A percentile compares a stretch with the other conserved stretches of the same genome.
Evolutionary conservation across 2,329 filamentous ascomycete genomes (phyloP).

Genomic region (Ambrosiella xylebori): DNA sequence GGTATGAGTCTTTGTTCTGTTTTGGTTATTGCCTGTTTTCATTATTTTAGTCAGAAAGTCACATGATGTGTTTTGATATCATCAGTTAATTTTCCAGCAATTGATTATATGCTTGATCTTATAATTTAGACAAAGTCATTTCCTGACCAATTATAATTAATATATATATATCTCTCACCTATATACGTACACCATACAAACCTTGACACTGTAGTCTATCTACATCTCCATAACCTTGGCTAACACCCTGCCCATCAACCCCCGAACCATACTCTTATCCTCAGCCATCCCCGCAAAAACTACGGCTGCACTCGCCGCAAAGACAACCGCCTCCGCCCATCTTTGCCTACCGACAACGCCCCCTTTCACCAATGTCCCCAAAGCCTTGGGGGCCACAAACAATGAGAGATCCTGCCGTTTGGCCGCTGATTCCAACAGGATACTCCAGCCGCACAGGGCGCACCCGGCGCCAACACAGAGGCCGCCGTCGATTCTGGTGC

Average conservation of each 20-base stretch:
- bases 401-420: constrained; percentile 59
- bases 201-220: neutral
- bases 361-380: constrained; percentile 57
- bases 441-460: constrained; percentile 63
- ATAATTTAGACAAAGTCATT: no score
- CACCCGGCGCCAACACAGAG: constrained; percentile 58
- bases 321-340: constrained; percentile 49
- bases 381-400: constrained; percentile 64
- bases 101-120: neutral
- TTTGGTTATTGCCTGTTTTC: neutral
- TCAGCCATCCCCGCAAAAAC: constrained; percentile 52
- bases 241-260: constrained; percentile 48
- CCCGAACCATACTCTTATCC: constrained; percentile 44
- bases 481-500: constrained; percentile 39
- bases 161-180: neutral
- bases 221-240: constrained; percentile 28
- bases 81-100: neutral
- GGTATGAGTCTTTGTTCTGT: neutral
- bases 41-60: neutral
- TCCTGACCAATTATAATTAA: neutral
- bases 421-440: constrained; percentile 49
- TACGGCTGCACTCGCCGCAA: constrained; percentile 50
- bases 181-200: neutral
- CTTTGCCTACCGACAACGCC: constrained; percentile 29
- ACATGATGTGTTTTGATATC: neutral